A percentile compares a stretch with the other conserved stretches of the same genome.
Conservation (phyloP, 2,329 filamentous ascomycete species). For the Fusarium transvaalense region DNA sequence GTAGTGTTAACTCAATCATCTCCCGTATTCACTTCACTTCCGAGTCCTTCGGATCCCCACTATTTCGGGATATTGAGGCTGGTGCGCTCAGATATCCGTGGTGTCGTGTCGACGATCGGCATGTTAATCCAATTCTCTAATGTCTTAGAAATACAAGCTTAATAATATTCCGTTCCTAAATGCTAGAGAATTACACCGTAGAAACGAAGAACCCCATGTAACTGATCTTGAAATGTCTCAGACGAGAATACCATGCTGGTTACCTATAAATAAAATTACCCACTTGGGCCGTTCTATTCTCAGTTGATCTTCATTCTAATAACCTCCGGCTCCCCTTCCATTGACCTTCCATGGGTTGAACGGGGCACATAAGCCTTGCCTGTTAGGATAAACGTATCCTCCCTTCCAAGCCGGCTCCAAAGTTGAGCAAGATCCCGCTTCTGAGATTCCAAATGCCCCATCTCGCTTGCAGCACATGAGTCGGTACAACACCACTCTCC, state of each 20-base stretch:
- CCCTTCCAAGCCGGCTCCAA: too few species aligned
- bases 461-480: neutral
- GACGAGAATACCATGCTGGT: neutral
- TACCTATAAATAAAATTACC: neutral
- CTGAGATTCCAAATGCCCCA: neutral
- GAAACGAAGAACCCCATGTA: neutral
- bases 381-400: too few species aligned
- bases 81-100: neutral
- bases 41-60: too few species aligned
- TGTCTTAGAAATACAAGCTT: neutral
- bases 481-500: neutral
- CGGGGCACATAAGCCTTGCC: too few species aligned
- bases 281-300: neutral
- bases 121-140: neutral
- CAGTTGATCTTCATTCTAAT: neutral
- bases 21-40: too few species aligned
- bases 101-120: neutral
- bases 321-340: neutral
- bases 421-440: neutral
- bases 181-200: neutral
- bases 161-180: neutral
- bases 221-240: neutral
- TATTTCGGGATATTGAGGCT: too few species aligned
- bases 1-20: too few species aligned
- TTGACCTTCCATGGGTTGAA: neutral